Percentiles rank a stretch among this genome's conserved stretches.
phyloP scores from a whole-genome alignment of 345 rosid species.

The Bretschneidera sinensis region DNA sequence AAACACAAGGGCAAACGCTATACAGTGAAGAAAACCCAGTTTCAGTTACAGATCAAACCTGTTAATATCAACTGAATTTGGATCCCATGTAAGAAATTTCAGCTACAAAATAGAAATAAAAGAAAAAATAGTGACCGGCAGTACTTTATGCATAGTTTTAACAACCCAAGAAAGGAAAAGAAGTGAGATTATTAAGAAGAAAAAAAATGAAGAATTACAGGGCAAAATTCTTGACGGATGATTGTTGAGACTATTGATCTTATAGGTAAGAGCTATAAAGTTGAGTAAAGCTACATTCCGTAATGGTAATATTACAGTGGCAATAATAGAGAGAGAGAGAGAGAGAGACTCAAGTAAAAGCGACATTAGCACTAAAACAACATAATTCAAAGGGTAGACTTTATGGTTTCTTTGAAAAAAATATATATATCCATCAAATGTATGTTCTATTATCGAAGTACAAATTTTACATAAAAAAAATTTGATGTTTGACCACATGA shows the following conservation, averaged over 20 bases:
- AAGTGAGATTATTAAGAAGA: neutral
- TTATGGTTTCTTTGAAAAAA: too few relatives aligned
- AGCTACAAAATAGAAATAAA: neutral
- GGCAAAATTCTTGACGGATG: slow-evolving; percentile 7
- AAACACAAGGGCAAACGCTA: slow-evolving; percentile 6
- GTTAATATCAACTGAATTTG: slow-evolving; percentile 8
- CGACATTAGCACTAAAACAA: neutral
- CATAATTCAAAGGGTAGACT: neutral
- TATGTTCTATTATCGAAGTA: too few relatives aligned
- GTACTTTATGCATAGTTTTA: neutral
- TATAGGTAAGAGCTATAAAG: slow-evolving; percentile 20
- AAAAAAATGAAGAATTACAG: slow-evolving; percentile 5
- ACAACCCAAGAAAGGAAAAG: neutral
- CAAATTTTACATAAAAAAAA: too few relatives aligned
- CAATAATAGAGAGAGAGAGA: neutral
- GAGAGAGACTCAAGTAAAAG: slow-evolving; percentile 15
- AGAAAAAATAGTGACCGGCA: neutral
- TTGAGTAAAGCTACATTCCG: slow-evolving; percentile 31
- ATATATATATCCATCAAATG: too few relatives aligned
- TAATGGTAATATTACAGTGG: slow-evolving; percentile 19
- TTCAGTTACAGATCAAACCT: slow-evolving; percentile 4
- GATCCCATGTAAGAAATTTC: slow-evolving; percentile 2
- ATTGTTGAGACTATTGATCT: slow-evolving; percentile 11
- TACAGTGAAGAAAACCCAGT: neutral
- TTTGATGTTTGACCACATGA: too few relatives aligned